Percentiles rank a stretch among this genome's conserved stretches.
phyloP scores from a whole-genome alignment of 2,329 filamentous ascomycete species.

The Paraconiothyrium brasiliense region DNA sequence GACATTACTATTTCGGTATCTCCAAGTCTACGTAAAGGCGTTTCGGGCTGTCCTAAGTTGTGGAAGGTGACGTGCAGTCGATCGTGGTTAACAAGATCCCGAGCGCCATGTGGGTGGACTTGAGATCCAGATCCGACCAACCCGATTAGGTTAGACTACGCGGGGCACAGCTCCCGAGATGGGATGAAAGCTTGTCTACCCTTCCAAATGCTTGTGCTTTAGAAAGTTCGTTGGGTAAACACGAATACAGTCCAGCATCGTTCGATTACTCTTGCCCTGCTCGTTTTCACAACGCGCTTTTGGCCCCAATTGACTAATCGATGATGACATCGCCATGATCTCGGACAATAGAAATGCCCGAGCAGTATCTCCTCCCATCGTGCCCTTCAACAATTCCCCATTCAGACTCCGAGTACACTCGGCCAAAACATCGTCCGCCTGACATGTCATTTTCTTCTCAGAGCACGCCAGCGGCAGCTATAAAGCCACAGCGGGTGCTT shows the following conservation, averaged over 20 bases:
- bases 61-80: not conserved
- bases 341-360: conserved; percentile 10
- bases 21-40: not conserved
- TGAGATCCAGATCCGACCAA: not conserved
- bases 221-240: not conserved
- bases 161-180: conserved; percentile 2
- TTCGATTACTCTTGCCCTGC: not conserved
- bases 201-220: not conserved
- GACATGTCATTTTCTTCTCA: not conserved
- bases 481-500: conserved; percentile 53
- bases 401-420: conserved; percentile 5
- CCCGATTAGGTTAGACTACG: not conserved
- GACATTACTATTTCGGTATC: conserved; percentile 7
- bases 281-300: not conserved
- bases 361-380: not conserved
- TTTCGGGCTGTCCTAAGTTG: not conserved
- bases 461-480: conserved; percentile 8
- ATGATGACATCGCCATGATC: conserved; percentile 1
- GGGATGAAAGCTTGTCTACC: conserved; percentile 1
- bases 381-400: conserved; percentile 10
- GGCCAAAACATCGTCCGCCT: not conserved
- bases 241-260: not conserved
- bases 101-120: not conserved
- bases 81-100: not conserved
- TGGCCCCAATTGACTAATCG: not conserved